Percentiles rank a stretch among this genome's conserved stretches.
phyloP scores from a whole-genome alignment of 129 eudicot species.

The Flaveria sonorensis region DNA sequence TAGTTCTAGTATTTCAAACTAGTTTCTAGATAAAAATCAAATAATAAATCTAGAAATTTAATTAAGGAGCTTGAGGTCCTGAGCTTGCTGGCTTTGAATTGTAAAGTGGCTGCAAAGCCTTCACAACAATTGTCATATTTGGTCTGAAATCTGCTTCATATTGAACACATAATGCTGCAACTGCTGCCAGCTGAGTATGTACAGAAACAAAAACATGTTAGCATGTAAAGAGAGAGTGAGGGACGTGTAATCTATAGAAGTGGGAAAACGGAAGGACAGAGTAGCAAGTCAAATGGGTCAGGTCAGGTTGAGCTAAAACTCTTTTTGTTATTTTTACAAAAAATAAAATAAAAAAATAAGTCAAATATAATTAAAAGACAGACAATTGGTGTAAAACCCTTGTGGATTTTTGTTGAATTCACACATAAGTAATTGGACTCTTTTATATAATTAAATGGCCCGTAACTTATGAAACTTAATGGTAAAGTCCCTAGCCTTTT shows the following conservation, averaged over 20 bases:
- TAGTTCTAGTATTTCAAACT: constrained; percentile 34
- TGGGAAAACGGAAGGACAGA: background rate
- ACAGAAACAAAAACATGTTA: constrained; percentile 18
- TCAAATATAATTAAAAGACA: background rate
- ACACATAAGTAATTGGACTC: no score
- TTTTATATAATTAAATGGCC: background rate
- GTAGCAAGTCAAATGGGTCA: background rate
- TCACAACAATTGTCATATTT: constrained; percentile 94
- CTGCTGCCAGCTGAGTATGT: constrained; percentile 82
- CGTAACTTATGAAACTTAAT: background rate
- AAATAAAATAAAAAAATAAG: background rate
- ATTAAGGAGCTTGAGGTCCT: constrained; percentile 53
- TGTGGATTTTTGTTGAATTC: no score
- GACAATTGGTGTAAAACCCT: no score
- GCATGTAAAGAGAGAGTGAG: background rate
- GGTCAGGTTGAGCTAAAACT: background rate
- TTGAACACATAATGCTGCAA: constrained; percentile 95
- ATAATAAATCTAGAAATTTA: constrained; percentile 20
- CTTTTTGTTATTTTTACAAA: background rate
- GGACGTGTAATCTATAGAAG: background rate
- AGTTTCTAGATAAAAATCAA: constrained; percentile 28
- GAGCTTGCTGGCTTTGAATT: constrained; percentile 70
- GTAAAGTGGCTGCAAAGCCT: constrained; percentile 93
- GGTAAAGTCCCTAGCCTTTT: background rate
- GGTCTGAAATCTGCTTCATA: constrained; percentile 98